Evolutionary conservation across 176 grass and related monocot genomes (phyloP).

Genomic region (Triticum timopheevii): DNA sequence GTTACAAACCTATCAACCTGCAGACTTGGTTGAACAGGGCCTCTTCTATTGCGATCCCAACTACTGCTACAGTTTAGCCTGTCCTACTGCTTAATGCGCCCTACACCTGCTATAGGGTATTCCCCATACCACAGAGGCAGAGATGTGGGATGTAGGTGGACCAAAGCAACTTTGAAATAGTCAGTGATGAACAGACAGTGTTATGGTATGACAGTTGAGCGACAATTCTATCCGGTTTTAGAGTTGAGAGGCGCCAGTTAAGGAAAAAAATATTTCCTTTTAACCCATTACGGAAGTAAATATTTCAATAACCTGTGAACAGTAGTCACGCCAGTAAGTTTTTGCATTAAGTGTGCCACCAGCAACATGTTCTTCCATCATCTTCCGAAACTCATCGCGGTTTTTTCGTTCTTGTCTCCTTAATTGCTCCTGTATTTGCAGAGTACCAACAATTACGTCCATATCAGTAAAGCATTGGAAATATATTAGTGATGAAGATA

Average conservation of each 20-base stretch:
- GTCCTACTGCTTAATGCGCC: background rate
- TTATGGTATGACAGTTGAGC: background rate
- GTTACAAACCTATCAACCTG: background rate
- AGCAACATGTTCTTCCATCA: conserved; percentile 85
- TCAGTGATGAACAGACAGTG: background rate
- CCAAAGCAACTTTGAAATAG: background rate
- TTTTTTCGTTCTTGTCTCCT: conserved; percentile 87
- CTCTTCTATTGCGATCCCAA: background rate
- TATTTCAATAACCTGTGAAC: conserved; percentile 54
- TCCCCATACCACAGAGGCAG: background rate
- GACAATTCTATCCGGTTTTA: background rate
- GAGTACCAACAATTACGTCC: background rate
- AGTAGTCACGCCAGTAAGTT: conserved; percentile 93
- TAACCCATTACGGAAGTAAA: background rate
- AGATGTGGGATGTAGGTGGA: background rate
- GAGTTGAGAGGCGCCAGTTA: background rate
- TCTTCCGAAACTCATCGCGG: conserved; percentile 80
- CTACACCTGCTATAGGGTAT: background rate
- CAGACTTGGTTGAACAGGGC: background rate
- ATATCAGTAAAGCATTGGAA: background rate
- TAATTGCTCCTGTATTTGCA: conserved; percentile 56
- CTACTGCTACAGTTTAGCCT: background rate
- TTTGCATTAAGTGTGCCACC: conserved; percentile 73
- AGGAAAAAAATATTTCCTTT: background rate
- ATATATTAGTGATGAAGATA: conserved; percentile 2